Evolutionary conservation across 306 rosid genomes (phyloP), one percentile per base, ranked within the genome.

Genomic region (Cicer cuneatum): DNA sequence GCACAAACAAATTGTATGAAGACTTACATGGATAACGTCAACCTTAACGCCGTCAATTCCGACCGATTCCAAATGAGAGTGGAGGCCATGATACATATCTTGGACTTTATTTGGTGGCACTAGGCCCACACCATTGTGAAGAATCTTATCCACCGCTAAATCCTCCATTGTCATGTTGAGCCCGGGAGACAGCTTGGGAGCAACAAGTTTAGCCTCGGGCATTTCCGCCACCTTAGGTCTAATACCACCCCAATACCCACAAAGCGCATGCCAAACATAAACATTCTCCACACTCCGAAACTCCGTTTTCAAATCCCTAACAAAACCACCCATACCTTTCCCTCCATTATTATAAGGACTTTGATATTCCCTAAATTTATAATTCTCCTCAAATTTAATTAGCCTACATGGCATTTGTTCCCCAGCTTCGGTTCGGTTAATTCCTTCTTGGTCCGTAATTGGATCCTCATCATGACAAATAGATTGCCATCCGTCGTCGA

Each of bases 401-500:
- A 90, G 83, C 78, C 96, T 81, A 13, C 87, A 86, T 0, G 90
- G 88, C 92, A 92, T 90, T 80, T 92, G 98, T 11, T 84, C 94
- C 7, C 92, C 96, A 0, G 98, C 88, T 0, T 72, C 77, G 7
- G 85, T 84, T 16, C 89, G 80, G 59, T 78, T 63, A 47, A 92
- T 82, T 60, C 84, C 78, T 37, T 85, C 84, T 10, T 52, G 71
- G 29, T 86, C 86, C 0, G 73, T 35, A 0, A 82, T n/a, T 0
- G 82, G 78, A 4, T 92, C 90, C 0, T 86, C 80, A 37, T 92
- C 92, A 8, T 85, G 90, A 19, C 78, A 64, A 6, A 88, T 80
- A 0, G 87, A 82, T 38, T 92, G 98, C 96, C 98, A 90, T 1
- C 93, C 96, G 4, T 92, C 98, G 11, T 92, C 96, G 3, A 92